phyloP scores from a whole-genome alignment of 176 grass and related monocot genomes.

The Areca catechu region DNA sequence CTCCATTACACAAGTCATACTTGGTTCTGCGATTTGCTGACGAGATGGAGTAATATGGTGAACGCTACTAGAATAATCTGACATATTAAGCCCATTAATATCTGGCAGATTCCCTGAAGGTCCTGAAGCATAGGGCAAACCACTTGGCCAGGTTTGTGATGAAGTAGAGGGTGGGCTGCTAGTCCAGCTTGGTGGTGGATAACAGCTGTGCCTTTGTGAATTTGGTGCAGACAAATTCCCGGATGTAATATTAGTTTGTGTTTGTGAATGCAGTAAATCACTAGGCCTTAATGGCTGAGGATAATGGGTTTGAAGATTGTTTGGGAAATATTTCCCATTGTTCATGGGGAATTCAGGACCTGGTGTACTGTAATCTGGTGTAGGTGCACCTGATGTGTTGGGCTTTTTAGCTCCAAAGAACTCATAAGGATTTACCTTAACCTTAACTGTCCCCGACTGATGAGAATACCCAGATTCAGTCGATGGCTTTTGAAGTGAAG shows the following conservation, averaged over 20 bases:
- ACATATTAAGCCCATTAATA: constrained; percentile 35
- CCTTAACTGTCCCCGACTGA: background rate
- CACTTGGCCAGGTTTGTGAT: constrained; percentile 43
- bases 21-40: constrained; percentile 32
- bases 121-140: constrained; percentile 26
- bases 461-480: constrained; percentile 4
- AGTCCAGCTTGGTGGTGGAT: constrained; percentile 36
- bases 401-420: constrained; percentile 38
- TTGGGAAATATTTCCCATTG: constrained; percentile 26
- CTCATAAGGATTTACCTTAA: constrained; percentile 31
- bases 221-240: constrained; percentile 40
- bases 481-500: constrained; percentile 36
- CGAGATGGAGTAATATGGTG: constrained; percentile 23
- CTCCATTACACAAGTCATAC: constrained; percentile 40
- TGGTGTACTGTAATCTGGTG: constrained; percentile 23
- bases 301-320: constrained; percentile 36
- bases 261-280: constrained; percentile 21
- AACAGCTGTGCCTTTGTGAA: constrained; percentile 44
- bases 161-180: constrained; percentile 22
- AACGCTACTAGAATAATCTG: constrained; percentile 43
- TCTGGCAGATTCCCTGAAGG: constrained; percentile 37
- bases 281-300: constrained; percentile 32
- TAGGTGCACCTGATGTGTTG: constrained; percentile 27
- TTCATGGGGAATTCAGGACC: constrained; percentile 23
- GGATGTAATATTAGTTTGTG: constrained; percentile 35